phyloP scores from a whole-genome alignment of 805 yeast genomes.

The Candida mattraensis region DNA sequence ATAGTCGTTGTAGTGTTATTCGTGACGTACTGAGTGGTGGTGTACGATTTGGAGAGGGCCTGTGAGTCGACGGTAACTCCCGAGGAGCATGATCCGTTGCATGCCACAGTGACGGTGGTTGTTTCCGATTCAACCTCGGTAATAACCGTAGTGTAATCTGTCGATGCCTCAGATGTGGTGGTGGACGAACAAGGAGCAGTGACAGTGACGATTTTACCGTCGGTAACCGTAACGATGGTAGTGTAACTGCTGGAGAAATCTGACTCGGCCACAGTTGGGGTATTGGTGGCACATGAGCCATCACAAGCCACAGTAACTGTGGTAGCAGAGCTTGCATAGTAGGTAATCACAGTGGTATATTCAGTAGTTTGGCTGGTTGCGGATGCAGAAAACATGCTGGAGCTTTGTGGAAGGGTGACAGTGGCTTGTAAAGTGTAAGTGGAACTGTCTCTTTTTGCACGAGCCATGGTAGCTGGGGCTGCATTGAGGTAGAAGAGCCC shows the following conservation, averaged over 20 bases:
- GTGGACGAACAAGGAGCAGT: neutral
- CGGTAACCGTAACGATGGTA: neutral
- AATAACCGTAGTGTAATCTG: constrained; percentile 11
- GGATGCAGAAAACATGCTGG: too few species aligned
- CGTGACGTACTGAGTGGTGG: constrained; percentile 9
- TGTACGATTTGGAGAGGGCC: constrained; percentile 14
- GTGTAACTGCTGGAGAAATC: neutral
- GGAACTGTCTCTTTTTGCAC: constrained; percentile 6
- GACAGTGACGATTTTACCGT: too few species aligned
- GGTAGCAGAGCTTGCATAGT: neutral
- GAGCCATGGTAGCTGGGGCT: constrained; percentile 5
- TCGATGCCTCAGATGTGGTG: constrained; percentile 1
- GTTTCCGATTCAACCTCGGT: constrained; percentile 4
- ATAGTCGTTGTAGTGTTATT: constrained; percentile 13
- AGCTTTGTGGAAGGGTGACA: too few species aligned
- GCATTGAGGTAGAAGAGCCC: constrained; percentile 5
- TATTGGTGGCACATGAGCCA: neutral
- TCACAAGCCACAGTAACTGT: neutral
- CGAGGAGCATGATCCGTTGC: constrained; percentile 14
- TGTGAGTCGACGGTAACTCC: constrained; percentile 7
- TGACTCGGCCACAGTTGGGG: neutral
- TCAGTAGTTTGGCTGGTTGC: constrained; percentile 5
- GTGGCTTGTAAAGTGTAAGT: constrained; percentile 5
- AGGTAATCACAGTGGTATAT: constrained; percentile 8
- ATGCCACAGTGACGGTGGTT: constrained; percentile 21